Conservation (phyloP, 2,329 filamentous ascomycete species). For the Xylariaceae sp. region DNA sequence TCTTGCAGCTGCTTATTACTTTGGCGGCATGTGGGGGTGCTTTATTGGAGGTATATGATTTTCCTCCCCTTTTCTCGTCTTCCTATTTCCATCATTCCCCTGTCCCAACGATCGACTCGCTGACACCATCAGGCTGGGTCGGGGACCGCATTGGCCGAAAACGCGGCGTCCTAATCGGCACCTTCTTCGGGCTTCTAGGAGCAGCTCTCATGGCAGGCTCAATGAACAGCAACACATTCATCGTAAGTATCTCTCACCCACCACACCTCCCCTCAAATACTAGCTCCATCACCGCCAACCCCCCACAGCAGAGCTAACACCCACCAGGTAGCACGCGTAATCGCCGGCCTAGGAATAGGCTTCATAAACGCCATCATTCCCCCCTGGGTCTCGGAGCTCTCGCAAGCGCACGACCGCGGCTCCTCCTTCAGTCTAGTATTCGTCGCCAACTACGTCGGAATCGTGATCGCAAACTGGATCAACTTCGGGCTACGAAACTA, state of each 20-base stretch:
- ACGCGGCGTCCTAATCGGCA: constrained; percentile 43
- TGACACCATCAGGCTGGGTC: constrained; percentile 34
- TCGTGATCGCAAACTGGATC: constrained; percentile 42
- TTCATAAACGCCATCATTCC: constrained; percentile 49
- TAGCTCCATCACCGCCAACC: no score
- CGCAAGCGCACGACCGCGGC: constrained; percentile 45
- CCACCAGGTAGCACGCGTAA: constrained; percentile 40
- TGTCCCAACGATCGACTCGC: no score
- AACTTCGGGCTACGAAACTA: constrained; percentile 35
- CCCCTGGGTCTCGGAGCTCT: constrained; percentile 47
- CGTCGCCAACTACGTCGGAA: constrained; percentile 52
- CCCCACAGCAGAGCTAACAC: no score
- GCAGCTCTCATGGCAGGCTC: constrained; percentile 46
- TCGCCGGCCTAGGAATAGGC: constrained; percentile 53
- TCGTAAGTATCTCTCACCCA: constrained; percentile 18
- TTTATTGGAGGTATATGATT: constrained; percentile 39
- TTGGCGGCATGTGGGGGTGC: constrained; percentile 49
- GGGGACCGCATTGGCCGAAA: constrained; percentile 53
- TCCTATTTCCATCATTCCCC: no score
- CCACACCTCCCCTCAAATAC: no score
- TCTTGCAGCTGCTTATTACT: constrained; percentile 52
- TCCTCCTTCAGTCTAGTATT: constrained; percentile 48
- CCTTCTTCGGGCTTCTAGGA: constrained; percentile 47
- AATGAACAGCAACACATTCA: constrained; percentile 45
- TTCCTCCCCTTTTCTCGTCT: not conserved